Evolutionary conservation across 2,329 filamentous ascomycete species (phyloP).

Genomic region (Metarhizium humberi): DNA sequence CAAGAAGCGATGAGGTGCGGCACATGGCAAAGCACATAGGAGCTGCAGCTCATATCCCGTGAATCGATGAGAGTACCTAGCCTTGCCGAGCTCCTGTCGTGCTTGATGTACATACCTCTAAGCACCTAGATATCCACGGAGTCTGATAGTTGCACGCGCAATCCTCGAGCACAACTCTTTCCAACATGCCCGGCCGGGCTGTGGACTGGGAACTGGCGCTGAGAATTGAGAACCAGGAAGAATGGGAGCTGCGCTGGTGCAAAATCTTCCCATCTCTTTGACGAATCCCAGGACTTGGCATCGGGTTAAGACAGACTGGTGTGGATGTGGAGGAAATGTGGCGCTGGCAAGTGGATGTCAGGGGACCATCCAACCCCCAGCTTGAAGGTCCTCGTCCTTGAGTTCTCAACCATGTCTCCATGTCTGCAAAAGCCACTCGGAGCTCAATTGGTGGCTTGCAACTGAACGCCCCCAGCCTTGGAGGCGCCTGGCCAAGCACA

Average conservation of each 20-base stretch:
- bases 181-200: background rate
- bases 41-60: background rate
- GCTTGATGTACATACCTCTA: background rate
- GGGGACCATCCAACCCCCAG: background rate
- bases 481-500: background rate
- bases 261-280: background rate
- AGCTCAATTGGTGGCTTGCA: background rate
- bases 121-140: no score
- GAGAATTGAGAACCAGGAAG: background rate
- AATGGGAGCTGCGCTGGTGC: background rate
- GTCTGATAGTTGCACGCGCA: no score
- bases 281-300: background rate
- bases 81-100: background rate
- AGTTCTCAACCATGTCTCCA: background rate
- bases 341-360: slow-evolving; percentile 4
- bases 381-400: background rate
- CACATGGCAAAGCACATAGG: background rate
- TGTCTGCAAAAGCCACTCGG: background rate
- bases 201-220: background rate
- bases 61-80: background rate
- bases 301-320: background rate
- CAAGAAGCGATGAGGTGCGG: background rate
- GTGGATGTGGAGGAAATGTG: background rate
- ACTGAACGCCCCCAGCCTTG: background rate
- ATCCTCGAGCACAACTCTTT: background rate